phyloP scores from a whole-genome alignment of 106 monocot species.

The Acorus calamus region DNA sequence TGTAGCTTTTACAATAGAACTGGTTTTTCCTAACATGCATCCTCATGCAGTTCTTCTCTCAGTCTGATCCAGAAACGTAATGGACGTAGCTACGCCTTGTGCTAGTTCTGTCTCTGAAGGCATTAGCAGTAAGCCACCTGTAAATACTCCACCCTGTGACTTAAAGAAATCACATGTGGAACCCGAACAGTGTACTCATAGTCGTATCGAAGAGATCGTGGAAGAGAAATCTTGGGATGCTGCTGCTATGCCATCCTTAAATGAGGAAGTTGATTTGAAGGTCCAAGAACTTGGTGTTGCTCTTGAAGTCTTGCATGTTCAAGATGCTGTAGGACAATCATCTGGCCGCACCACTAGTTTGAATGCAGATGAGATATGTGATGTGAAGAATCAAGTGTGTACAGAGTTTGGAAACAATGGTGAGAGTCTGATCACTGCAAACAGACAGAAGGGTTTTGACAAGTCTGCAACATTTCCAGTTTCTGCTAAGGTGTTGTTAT shows the following conservation, averaged over 20 bases:
- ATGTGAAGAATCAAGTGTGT: not conserved
- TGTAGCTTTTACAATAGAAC: not conserved
- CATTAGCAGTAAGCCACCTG: conserved; percentile 5
- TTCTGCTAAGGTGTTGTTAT: not conserved
- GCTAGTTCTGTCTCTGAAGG: not conserved
- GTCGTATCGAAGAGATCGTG: conserved; percentile 2
- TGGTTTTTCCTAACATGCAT: not conserved
- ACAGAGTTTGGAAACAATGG: not conserved
- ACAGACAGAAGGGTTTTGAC: conserved; percentile 5
- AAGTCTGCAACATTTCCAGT: conserved; percentile 30
- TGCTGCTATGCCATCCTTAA: conserved; percentile 8
- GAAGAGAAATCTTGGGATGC: not conserved
- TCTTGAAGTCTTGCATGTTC: conserved; percentile 15
- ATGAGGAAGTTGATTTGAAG: conserved; percentile 10
- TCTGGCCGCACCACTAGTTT: not conserved
- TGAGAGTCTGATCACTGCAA: conserved; percentile 6
- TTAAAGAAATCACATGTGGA: conserved; percentile 9
- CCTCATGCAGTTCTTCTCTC: conserved; percentile 1
- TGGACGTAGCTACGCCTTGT: conserved; percentile 18
- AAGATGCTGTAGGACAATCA: not conserved
- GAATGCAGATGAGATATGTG: not conserved
- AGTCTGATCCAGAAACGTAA: not conserved
- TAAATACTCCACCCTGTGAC: conserved; percentile 9
- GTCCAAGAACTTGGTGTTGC: conserved; percentile 22
- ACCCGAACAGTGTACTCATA: conserved; percentile 3